Conservation (phyloP, 75 land plant species). For the Isoetes taiwanensis region DNA sequence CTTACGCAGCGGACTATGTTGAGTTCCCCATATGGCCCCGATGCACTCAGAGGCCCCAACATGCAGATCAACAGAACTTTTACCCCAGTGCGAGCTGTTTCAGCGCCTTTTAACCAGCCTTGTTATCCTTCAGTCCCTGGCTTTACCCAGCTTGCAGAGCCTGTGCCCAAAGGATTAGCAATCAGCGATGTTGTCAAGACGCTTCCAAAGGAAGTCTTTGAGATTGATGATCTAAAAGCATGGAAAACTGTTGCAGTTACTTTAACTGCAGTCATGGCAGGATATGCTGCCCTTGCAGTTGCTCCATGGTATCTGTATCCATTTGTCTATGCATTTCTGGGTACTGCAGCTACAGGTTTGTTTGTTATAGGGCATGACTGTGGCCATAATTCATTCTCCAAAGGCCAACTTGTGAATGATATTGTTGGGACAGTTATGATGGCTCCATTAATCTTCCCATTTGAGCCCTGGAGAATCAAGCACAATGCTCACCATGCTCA, state of each 20-base stretch:
- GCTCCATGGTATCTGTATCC: constrained; percentile 95
- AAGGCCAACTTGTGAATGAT: constrained; percentile 15
- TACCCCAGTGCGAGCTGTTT: too few species aligned
- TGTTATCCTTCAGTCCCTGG: too few species aligned
- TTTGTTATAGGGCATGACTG: constrained; percentile 16
- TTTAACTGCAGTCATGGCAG: constrained; percentile 54
- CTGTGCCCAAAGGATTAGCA: constrained; percentile 59
- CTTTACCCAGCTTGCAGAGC: constrained; percentile 80
- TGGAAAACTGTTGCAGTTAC: constrained; percentile 74
- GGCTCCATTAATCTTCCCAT: constrained; percentile 13
- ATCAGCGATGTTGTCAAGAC: constrained; percentile 62
- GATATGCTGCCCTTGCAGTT: constrained; percentile 64
- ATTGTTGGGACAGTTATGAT: constrained; percentile 9
- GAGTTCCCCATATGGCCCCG: too few species aligned
- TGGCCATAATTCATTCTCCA: constrained; percentile 15
- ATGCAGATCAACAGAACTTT: too few species aligned
- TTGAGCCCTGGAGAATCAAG: constrained; percentile 18
- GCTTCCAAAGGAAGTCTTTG: constrained; percentile 79
- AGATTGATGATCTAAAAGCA: constrained; percentile 73
- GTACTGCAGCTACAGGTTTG: constrained; percentile 90
- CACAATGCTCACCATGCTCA: constrained; percentile 15
- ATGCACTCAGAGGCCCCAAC: too few species aligned
- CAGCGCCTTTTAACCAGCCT: too few species aligned
- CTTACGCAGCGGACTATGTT: too few species aligned
- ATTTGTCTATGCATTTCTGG: constrained; percentile 92